Base-by-base conservation (phyloP, 139 green algal species). In the Mesotaenium endlicherianum region DNA sequence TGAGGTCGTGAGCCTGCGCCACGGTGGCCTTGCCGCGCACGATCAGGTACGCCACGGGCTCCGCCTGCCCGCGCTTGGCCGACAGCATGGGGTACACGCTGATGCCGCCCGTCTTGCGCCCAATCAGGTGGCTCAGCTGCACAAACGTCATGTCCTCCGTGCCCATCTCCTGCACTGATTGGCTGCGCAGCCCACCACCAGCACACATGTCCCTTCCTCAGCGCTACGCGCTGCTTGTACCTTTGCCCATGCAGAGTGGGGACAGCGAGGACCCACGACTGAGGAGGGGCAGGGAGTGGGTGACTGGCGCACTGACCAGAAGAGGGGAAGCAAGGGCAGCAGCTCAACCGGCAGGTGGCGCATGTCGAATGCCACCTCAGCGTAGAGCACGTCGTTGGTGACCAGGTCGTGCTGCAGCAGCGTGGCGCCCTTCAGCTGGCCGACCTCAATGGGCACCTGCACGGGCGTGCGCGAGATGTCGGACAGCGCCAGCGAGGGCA, bases 301-400 rank as follows among this genome's bases (percentile, higher is more conserved):
- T 80, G 64, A 16, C n/a, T n/a, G n/a, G n/a, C n/a, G 64, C 4
- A 59, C 49, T 80, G 14, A 87, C 81, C 94, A 98, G 93, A 98
- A 99, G 16, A 99, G 93, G 1, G 96, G 95, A 47, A 99, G 87
- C 69, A 99, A 93, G 30, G 95, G 95, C 84, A 99, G 89, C 59
- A 99, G 93, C 49, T 88, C 5, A 26, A 77, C 59, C 5, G 96
- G 94, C 50, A 99, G 72, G 0, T 80, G 60, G 0, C 83, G 76
- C 77, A 97, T 80, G 77, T 95, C 90, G 31, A 91, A 53, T 26
- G 75, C 72, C 43, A 94, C 81, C 78, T 99, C 96, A n/a, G 94
- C 81, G 89, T 99, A 99, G 50, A 99, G 88, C 50, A 99, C 92
- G 77, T 98, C 93, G 87, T 99, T 99, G 42, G 96, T 99, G 90